Base-by-base conservation (phyloP, 1,139 yeast genomes). In the Arxiozyma slooffiae region DNA sequence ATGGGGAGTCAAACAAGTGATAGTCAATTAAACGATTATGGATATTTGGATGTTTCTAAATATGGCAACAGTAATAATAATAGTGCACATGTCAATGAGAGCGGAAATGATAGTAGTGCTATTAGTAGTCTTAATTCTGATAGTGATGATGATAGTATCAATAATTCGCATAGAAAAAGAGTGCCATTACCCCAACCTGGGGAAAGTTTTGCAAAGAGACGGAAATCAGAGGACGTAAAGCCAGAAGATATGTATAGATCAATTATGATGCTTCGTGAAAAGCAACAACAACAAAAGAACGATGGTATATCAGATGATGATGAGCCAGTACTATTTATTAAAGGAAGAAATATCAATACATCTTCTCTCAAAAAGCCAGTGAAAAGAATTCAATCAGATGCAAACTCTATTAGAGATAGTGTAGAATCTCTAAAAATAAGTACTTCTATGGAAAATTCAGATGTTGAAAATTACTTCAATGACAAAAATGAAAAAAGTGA, bases 241-340 rank as follows among this genome's bases (percentile, higher is more conserved):
- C 96, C 96, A 1, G 80, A 85, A 48, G 96, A 89, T 62, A 83
- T 89, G 82, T 83, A 75, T 62, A 75, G 84, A 69, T 87, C 96
- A 1, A 84, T 88, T 57, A 82, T 87, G 48, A 81, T 87, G 82
- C 72, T 88, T 68, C 83, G 82, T 60, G 73, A 76, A 50, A 73
- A 74, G 48, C 76, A 76, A 39, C 63, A 66, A 22, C n/a, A 42
- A 30, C 21, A 30, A 14, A 23, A 16, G 14, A 14, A 18, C 16
- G 38, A 30, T 9, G 20, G 14, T 34, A 16, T 20, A 4, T 72
- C 70, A 11, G 73, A 71, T 42, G 82, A 81, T 37, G 82, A 81
- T 38, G 96, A 90, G 2, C 96, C 95, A 11, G 89, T 94, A 0
- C 70, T 90, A 47, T 80, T 85, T 14, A 85, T 89, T 50, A 78